Base-by-base conservation (phyloP, 352 stramenopile genomes). In the Phytophthora sp. region DNA sequence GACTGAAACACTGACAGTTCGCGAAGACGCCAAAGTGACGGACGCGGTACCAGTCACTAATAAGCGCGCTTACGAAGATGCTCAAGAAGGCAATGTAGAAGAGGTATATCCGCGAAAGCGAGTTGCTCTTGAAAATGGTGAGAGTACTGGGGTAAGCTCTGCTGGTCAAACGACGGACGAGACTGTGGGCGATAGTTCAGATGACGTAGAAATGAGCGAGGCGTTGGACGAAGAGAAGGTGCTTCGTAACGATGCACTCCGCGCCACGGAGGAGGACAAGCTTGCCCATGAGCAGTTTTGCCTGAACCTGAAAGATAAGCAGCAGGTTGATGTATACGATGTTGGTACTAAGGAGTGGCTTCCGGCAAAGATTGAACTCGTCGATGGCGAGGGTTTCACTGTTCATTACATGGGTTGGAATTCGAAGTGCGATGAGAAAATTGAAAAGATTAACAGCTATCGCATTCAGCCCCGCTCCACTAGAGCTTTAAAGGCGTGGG, bases 341-440 rank as follows among this genome's bases (percentile, higher is more conserved):
- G 56, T 77, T 39, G 37, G 64, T 28, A 82, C 66, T 17, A 76
- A 84, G 30, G 50, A 59, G 39, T 93, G 84, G 84, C 60, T 91
- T 43, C 61, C 84, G 3, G 82, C 82, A 24, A 88, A 84, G 54
- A 74, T 91, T 34, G 72, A 84, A 13, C 32, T 28, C 4, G 35
- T 76, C 10, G 41, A 72, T 42, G 73, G 73, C 2, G 53, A 58
- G 2, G 54, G 51, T 11, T 78, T 69, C 46, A 74, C 32, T 27
- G 69, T 93, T 51, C 82, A 91, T 43, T 93, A 79, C 54, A 78
- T 93, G 66, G 80, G 76, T 26, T 91, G 80, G 82, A 88, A 77
- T 51, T 79, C 79, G 13, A 76, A 72, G 27, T 72, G 63, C 17
- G 72, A 91, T 53, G 84, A 91, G 32, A 54, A 75, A 21, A 81